A percentile compares a stretch with the other conserved stretches of the same genome.
Evolutionary conservation across 148 eudicot genomes (phyloP).

Genomic region (Pharnaceum exiguum): DNA sequence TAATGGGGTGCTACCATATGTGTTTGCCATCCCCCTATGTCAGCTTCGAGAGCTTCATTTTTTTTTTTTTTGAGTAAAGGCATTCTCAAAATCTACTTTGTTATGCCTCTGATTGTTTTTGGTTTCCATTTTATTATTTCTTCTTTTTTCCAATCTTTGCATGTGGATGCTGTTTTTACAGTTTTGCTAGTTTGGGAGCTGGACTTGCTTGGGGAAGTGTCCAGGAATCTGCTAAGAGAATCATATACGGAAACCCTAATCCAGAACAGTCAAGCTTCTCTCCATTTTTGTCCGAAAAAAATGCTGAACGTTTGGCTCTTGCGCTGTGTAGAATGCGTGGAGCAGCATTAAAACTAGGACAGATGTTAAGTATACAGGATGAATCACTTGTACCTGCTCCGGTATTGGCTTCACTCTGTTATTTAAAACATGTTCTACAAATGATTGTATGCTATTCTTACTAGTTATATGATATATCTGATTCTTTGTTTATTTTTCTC

Average conservation of each 20-base stretch:
- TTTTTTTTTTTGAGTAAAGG: too few species aligned
- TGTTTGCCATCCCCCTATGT: too few species aligned
- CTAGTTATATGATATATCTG: too few species aligned
- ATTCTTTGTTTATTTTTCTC: neutral
- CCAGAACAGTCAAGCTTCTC: constrained; percentile 49
- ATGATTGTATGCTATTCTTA: neutral
- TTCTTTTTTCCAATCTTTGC: neutral
- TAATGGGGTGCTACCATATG: too few species aligned
- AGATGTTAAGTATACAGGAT: constrained; percentile 97
- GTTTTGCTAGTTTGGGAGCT: constrained; percentile 96
- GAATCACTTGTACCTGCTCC: constrained; percentile 94
- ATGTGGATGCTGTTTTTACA: constrained; percentile 6
- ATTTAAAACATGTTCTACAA: neutral
- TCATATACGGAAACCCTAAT: constrained; percentile 51
- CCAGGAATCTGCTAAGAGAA: constrained; percentile 84
- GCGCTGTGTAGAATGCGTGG: constrained; percentile 99
- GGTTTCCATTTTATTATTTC: too few species aligned
- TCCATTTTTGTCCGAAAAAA: constrained; percentile 73
- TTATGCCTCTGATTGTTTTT: too few species aligned
- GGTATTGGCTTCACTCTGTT: constrained; percentile 38
- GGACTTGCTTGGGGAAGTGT: constrained; percentile 98
- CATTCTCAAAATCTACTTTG: too few species aligned
- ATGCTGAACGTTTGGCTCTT: constrained; percentile 94
- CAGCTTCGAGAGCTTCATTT: too few species aligned
- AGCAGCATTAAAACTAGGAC: constrained; percentile 94